Conservation (phyloP, 805 yeast genomes). For the Nakazawaea sp. region DNA sequence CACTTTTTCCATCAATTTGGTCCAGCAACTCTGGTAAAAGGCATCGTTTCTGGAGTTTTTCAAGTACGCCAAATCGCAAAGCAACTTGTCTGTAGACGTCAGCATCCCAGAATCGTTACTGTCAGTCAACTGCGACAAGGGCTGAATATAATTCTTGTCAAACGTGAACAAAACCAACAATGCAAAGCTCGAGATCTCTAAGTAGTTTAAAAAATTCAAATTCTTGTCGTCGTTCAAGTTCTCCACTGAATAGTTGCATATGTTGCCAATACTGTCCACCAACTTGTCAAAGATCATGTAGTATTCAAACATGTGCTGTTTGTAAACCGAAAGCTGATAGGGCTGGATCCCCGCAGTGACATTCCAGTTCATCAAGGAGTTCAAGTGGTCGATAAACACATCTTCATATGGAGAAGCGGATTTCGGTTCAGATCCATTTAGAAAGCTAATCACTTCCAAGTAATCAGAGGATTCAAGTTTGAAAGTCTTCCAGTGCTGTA, state of each 20-base stretch:
- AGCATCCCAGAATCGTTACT: not conserved
- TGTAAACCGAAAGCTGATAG: slow-evolving; percentile 1
- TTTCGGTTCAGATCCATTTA: not conserved
- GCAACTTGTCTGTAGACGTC: not conserved
- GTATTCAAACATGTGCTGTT: not conserved
- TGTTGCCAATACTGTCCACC: not conserved
- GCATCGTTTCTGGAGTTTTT: not conserved
- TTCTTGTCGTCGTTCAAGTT: slow-evolving; percentile 1
- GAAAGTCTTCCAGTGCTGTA: slow-evolving; percentile 2
- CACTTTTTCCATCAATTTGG: slow-evolving; percentile 1
- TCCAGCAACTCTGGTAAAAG: not conserved
- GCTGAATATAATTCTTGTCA: slow-evolving; percentile 1
- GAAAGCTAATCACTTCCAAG: not conserved
- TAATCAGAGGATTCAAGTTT: not conserved
- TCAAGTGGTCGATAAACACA: not conserved
- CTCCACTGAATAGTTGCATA: not conserved
- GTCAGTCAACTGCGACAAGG: not conserved
- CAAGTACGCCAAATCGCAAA: slow-evolving; percentile 1
- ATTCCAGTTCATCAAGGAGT: slow-evolving; percentile 4
- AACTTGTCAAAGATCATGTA: not conserved
- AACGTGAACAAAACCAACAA: slow-evolving; percentile 1
- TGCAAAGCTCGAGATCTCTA: slow-evolving; percentile 6
- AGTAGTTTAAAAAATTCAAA: slow-evolving; percentile 1
- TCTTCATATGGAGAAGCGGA: not conserved
- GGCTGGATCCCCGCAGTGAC: too few species aligned